These are phyloP conservation scores for Cryptococcus floricola DNA, from an alignment of 1,284 basidiomycete species.

Conservation along the genomic window DNA sequence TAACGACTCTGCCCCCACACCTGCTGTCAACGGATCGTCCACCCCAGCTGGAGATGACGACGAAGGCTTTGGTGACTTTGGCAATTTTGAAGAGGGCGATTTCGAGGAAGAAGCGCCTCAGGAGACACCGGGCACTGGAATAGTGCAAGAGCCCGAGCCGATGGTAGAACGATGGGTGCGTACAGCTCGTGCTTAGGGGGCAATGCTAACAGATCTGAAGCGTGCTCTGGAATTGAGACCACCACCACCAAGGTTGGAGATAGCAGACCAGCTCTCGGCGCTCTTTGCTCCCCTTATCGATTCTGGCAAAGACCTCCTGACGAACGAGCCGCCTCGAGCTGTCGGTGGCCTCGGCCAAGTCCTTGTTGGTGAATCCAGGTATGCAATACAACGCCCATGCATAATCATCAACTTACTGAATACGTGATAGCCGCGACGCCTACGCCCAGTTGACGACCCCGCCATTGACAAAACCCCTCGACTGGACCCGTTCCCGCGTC, in stretches of 20 bases:
- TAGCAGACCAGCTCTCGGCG: constrained; percentile 61
- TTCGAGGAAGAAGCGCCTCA: constrained; percentile 40
- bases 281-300: constrained; percentile 65
- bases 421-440: constrained; percentile 62
- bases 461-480: constrained; percentile 63
- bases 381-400: constrained; percentile 17
- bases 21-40: constrained; percentile 10
- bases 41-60: constrained; percentile 19
- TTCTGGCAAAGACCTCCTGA: constrained; percentile 53
- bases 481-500: constrained; percentile 85
- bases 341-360: constrained; percentile 74
- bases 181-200: background rate
- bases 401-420: background rate
- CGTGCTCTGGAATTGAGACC: constrained; percentile 63
- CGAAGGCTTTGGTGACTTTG: constrained; percentile 61
- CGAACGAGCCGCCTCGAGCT: constrained; percentile 70
- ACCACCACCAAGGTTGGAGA: constrained; percentile 56
- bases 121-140: background rate
- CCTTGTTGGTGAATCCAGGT: constrained; percentile 66
- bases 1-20: constrained; percentile 18
- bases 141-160: constrained; percentile 5
- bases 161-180: constrained; percentile 15
- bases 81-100: constrained; percentile 58
- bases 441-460: constrained; percentile 59
- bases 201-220: constrained; percentile 43